Percentiles rank a stretch among this genome's conserved stretches.
Evolutionary conservation across 768 basidiomycete species (phyloP).

Genomic region (Trametes cinnabarina): DNA sequence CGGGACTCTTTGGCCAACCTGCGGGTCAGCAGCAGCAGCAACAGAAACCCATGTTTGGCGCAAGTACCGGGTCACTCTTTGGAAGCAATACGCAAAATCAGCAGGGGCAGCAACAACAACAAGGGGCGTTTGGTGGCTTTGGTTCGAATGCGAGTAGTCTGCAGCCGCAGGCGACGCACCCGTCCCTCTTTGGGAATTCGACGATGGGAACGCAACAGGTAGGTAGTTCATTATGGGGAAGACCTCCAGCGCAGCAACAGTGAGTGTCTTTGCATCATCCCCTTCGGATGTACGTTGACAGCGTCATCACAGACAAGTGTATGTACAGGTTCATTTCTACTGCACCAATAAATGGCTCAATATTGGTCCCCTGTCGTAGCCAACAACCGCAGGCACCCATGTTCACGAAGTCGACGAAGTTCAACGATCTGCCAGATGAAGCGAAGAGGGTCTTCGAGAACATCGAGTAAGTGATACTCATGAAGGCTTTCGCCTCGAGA

Average conservation of each 20-base stretch:
- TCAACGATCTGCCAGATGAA: constrained; percentile 78
- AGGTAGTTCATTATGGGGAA: constrained; percentile 17
- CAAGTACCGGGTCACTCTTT: constrained; percentile 32
- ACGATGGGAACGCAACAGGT: not conserved
- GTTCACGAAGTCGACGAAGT: constrained; percentile 64
- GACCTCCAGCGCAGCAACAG: constrained; percentile 22
- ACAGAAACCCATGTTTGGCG: constrained; percentile 12
- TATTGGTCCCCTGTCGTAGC: not conserved
- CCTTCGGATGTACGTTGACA: not conserved
- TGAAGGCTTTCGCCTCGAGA: not conserved
- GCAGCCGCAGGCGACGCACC: constrained; percentile 15
- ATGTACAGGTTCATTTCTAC: not conserved
- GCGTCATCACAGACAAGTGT: not conserved
- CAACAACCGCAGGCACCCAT: constrained; percentile 31
- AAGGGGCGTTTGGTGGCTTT: constrained; percentile 17
- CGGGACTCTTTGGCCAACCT: constrained; percentile 29
- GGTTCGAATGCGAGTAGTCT: constrained; percentile 19
- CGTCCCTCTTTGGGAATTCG: constrained; percentile 9
- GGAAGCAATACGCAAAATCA: constrained; percentile 29
- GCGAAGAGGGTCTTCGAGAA: constrained; percentile 61
- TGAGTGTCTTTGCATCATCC: constrained; percentile 7
- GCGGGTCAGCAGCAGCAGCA: constrained; percentile 35
- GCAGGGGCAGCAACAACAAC: constrained; percentile 28
- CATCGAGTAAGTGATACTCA: constrained; percentile 56
- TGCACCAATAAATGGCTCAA: not conserved